Percentiles rank a stretch among this genome's conserved stretches.
These are phyloP conservation scores for Solanum tarapatanum DNA, from an alignment of 257 asterid genomes.

Conservation along the genomic window DNA sequence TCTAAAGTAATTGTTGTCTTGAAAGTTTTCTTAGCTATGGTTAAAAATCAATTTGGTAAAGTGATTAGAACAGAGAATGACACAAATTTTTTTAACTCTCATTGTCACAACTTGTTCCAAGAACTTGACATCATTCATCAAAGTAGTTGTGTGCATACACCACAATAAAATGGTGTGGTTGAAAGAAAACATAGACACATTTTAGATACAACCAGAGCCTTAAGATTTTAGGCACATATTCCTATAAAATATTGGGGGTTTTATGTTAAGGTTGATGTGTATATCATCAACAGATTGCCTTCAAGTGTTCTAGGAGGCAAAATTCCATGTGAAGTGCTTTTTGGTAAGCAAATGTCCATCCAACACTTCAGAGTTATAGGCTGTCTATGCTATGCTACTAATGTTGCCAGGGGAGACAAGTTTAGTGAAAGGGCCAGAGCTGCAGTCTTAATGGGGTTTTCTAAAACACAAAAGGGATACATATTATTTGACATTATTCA, in stretches of 20 bases:
- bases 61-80: background rate
- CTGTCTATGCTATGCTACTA: too few species aligned
- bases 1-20: background rate
- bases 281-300: too few species aligned
- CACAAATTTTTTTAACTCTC: background rate
- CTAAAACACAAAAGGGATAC: too few species aligned
- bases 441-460: too few species aligned
- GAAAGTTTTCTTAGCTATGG: background rate
- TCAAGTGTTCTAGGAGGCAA: background rate
- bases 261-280: too few species aligned
- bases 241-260: background rate
- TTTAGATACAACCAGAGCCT: background rate
- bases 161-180: background rate
- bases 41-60: background rate
- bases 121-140: background rate
- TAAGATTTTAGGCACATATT: background rate
- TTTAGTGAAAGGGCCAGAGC: too few species aligned
- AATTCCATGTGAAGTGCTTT: background rate
- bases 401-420: too few species aligned
- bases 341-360: too few species aligned
- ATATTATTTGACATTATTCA: too few species aligned
- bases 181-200: background rate
- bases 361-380: too few species aligned
- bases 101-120: background rate
- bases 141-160: background rate